A percentile compares a stretch with the other conserved stretches of the same genome.
Evolutionary conservation across 352 stramenopile genomes (phyloP).

Genomic region (Globisporangium irregulare): DNA sequence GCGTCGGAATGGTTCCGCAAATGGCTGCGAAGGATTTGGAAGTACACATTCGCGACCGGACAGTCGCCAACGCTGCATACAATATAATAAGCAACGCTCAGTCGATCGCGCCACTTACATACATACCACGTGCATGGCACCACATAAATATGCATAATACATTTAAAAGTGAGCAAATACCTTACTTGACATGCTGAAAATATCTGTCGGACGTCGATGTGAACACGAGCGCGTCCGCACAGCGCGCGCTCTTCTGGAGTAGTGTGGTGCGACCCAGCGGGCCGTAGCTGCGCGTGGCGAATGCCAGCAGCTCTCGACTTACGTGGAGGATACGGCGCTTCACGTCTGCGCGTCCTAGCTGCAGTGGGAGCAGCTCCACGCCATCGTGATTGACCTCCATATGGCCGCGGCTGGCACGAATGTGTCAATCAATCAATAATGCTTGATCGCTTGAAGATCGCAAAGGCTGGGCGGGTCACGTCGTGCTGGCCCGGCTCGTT

Average conservation of each 20-base stretch:
- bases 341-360: slow-evolving; percentile 12
- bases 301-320: slow-evolving; percentile 25
- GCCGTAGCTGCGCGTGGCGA: slow-evolving; percentile 43
- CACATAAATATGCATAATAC: background rate
- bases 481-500: background rate
- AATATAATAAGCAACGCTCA: background rate
- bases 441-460: background rate
- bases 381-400: background rate
- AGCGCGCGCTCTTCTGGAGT: slow-evolving; percentile 46
- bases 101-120: background rate
- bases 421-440: background rate
- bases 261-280: slow-evolving; percentile 37
- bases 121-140: background rate
- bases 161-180: background rate
- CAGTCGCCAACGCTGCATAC: slow-evolving; percentile 36
- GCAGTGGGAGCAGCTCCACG: slow-evolving; percentile 6
- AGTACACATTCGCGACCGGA: slow-evolving; percentile 49
- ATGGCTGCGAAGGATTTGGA: slow-evolving; percentile 58
- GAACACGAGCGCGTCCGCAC: slow-evolving; percentile 42
- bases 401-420: background rate
- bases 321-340: slow-evolving; percentile 31
- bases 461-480: background rate
- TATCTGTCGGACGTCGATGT: slow-evolving; percentile 41
- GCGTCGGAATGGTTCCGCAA: slow-evolving; percentile 37
- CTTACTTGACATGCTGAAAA: slow-evolving; percentile 38